phyloP scores from a whole-genome alignment of 1,284 basidiomycete species.

The Ceratobasidium sp. region DNA sequence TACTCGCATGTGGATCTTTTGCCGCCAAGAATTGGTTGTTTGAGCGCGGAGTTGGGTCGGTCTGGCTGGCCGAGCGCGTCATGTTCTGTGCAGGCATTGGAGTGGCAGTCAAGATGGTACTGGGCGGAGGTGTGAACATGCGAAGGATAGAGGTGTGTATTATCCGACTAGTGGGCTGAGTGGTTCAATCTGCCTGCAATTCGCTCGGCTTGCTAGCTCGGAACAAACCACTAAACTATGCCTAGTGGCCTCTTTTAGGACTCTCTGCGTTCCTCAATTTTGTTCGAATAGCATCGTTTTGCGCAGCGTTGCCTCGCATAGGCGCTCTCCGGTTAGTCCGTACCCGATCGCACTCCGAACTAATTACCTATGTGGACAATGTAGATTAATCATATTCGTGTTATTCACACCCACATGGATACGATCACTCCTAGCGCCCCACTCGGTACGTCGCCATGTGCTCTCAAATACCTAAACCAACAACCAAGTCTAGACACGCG shows the following conservation, averaged over 20 bases:
- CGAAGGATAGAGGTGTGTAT: slow-evolving; percentile 32
- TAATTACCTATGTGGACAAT: not conserved
- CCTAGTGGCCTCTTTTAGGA: slow-evolving; percentile 27
- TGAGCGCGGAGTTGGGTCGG: slow-evolving; percentile 35
- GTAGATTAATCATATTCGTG: slow-evolving; percentile 68
- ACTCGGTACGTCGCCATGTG: slow-evolving; percentile 54
- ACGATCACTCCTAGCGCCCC: slow-evolving; percentile 57
- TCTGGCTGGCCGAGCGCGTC: slow-evolving; percentile 36
- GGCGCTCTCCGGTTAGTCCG: slow-evolving; percentile 18
- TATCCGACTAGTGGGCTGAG: not conserved
- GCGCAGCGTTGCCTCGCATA: slow-evolving; percentile 26
- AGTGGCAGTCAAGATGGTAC: slow-evolving; percentile 10
- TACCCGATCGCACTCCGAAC: slow-evolving; percentile 53
- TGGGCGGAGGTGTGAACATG: slow-evolving; percentile 1
- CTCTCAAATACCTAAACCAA: not conserved
- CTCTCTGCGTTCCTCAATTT: slow-evolving; percentile 33
- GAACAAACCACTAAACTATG: not conserved
- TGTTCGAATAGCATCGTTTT: slow-evolving; percentile 33
- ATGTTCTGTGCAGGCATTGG: slow-evolving; percentile 34
- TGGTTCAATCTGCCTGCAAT: not conserved
- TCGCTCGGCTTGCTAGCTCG: not conserved
- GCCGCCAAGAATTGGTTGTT: slow-evolving; percentile 37
- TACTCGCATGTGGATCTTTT: slow-evolving; percentile 37
- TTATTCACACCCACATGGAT: slow-evolving; percentile 73
- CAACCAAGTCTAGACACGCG: not conserved